A percentile compares a stretch with the other conserved stretches of the same genome.
These are phyloP conservation scores for Venturia aucupariae DNA, from an alignment of 2,329 filamentous ascomycete genomes.

Conservation along the genomic window DNA sequence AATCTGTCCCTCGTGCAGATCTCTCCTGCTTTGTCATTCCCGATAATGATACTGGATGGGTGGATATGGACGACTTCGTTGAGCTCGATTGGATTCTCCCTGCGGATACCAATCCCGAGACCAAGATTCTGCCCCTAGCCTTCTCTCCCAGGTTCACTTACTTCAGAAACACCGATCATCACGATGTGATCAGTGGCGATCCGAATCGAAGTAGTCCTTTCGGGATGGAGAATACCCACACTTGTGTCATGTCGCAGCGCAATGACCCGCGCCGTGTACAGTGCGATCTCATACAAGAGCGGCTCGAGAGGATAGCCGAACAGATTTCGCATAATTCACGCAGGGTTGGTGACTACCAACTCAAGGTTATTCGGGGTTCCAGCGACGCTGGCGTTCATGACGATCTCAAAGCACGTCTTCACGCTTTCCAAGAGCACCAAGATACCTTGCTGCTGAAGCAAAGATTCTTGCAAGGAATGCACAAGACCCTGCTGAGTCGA, in stretches of 20 bases:
- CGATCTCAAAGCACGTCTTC: conserved; percentile 47
- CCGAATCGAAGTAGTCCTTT: conserved; percentile 78
- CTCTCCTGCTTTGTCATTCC: conserved; percentile 90
- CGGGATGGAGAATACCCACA: conserved; percentile 85
- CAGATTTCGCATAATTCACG: conserved; percentile 70
- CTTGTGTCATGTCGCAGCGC: conserved; percentile 75
- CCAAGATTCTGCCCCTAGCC: conserved; percentile 84
- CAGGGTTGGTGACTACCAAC: conserved; percentile 65
- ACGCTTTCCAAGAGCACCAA: conserved; percentile 46
- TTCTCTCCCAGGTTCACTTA: conserved; percentile 95
- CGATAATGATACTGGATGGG: conserved; percentile 91
- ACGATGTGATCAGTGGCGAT: conserved; percentile 68
- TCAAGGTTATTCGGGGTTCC: conserved; percentile 48
- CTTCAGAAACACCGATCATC: conserved; percentile 92
- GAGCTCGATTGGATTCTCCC: conserved; percentile 95
- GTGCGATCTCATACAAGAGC: conserved; percentile 70
- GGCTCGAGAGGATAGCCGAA: conserved; percentile 65
- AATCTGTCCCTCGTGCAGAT: conserved; percentile 44
- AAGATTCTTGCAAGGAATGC: conserved; percentile 49
- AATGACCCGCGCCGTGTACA: conserved; percentile 81
- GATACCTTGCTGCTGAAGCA: conserved; percentile 49
- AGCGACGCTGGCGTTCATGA: conserved; percentile 34
- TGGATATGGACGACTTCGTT: conserved; percentile 99
- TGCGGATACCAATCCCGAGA: conserved; percentile 80
- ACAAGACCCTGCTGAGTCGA: conserved; percentile 48